These are phyloP conservation scores for Yamadazyma friedrichii DNA, from an alignment of 1,139 yeast species.

Conservation along the genomic window DNA sequence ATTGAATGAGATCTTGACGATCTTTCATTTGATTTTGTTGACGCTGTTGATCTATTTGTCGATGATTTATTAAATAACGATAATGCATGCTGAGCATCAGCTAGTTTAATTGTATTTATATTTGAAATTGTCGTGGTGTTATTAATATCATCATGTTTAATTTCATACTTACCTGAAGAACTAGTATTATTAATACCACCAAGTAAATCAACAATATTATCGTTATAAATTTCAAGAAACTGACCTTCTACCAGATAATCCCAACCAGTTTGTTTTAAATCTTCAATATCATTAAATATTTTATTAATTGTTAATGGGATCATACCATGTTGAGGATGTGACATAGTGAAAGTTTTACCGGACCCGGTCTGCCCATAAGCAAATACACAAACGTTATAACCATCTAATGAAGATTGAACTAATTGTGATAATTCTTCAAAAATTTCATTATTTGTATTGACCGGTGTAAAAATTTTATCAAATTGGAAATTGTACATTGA, in stretches of 20 bases:
- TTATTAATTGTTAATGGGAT: conserved; percentile 75
- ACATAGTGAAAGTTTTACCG: conserved; percentile 93
- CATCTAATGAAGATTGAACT: conserved; percentile 87
- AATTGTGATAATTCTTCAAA: conserved; percentile 86
- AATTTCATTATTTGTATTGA: conserved; percentile 55
- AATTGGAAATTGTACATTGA: conserved; percentile 53
- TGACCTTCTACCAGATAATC: conserved; percentile 65
- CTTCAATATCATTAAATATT: conserved; percentile 61
- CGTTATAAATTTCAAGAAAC: conserved; percentile 89
- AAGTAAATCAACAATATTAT: conserved; percentile 69
- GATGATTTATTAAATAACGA: conserved; percentile 53
- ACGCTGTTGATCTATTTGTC: conserved; percentile 71
- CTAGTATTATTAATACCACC: conserved; percentile 10
- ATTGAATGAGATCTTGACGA: conserved; percentile 74
- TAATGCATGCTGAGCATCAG: conserved; percentile 50
- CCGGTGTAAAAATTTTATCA: conserved; percentile 71
- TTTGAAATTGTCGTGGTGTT: conserved; percentile 61
- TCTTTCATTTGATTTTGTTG: conserved; percentile 77
- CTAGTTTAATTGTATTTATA: conserved; percentile 49
- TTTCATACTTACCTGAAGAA: conserved; percentile 53
- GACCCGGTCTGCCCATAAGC: conserved; percentile 99
- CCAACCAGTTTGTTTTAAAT: conserved; percentile 62
- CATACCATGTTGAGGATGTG: conserved; percentile 69
- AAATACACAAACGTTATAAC: conserved; percentile 88
- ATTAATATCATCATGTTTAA: conserved; percentile 62